Evolutionary conservation across 2,329 filamentous ascomycete species (phyloP).

Genomic region (Verticillium nonalfalfae): DNA sequence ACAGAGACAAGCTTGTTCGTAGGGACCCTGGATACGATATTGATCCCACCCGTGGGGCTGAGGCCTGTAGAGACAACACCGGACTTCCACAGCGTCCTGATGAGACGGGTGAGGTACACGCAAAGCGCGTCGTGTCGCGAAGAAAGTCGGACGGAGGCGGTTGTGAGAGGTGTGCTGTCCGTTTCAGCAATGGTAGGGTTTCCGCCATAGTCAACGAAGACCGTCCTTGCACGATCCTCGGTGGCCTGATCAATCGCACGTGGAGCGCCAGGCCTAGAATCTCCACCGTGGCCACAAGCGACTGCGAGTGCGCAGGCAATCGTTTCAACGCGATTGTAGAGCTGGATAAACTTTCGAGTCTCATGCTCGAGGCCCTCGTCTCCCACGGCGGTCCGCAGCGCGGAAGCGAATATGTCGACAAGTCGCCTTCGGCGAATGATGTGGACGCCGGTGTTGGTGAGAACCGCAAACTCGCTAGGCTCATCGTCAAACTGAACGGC

Average conservation of each 20-base stretch:
- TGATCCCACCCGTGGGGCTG: constrained; percentile 50
- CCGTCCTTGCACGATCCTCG: constrained; percentile 74
- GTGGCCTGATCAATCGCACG: constrained; percentile 80
- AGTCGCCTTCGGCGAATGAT: constrained; percentile 76
- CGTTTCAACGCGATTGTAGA: constrained; percentile 84
- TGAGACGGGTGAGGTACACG: constrained; percentile 79
- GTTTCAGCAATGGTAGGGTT: constrained; percentile 76
- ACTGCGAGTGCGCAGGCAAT: constrained; percentile 89
- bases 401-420: constrained; percentile 85
- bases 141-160: constrained; percentile 81
- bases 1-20: constrained; percentile 65
- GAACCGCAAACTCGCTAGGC: constrained; percentile 76
- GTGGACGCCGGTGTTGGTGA: constrained; percentile 88
- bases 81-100: constrained; percentile 83
- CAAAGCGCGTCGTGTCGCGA: constrained; percentile 84
- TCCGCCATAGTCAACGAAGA: constrained; percentile 89
- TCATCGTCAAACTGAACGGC: constrained; percentile 90
- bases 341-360: constrained; percentile 74
- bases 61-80: constrained; percentile 56
- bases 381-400: constrained; percentile 66
- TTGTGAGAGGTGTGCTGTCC: constrained; percentile 62
- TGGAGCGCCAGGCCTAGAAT: constrained; percentile 62
- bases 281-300: constrained; percentile 86
- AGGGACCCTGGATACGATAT: constrained; percentile 61
- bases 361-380: constrained; percentile 78